A percentile compares a stretch with the other conserved stretches of the same genome.
These are phyloP conservation scores for Stramenopiles sp. DNA, from an alignment of 352 stramenopile genomes.

Conservation along the genomic window DNA sequence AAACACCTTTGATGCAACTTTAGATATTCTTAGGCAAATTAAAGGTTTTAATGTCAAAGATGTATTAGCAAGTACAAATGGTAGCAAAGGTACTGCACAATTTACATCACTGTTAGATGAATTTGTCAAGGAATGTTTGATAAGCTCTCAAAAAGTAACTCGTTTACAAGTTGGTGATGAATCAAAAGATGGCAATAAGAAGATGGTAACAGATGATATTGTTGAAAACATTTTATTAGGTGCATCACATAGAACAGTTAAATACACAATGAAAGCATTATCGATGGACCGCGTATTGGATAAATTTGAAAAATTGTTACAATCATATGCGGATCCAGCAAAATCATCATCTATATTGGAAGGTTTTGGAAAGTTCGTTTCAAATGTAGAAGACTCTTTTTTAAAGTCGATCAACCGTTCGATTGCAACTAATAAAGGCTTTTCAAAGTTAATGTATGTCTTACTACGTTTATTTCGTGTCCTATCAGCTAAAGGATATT, in stretches of 20 bases:
- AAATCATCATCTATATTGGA: neutral
- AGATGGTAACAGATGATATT: too few species aligned
- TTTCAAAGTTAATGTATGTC: conserved; percentile 84
- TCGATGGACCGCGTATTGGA: neutral
- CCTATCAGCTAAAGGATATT: conserved; percentile 86
- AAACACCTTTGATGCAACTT: neutral
- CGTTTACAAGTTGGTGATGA: too few species aligned
- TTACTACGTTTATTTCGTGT: conserved; percentile 82
- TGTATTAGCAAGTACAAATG: too few species aligned
- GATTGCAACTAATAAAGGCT: conserved; percentile 57
- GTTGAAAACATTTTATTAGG: too few species aligned
- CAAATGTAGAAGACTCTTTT: neutral
- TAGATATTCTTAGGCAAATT: neutral
- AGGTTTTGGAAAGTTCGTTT: neutral
- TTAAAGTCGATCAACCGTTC: neutral
- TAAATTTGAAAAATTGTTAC: neutral
- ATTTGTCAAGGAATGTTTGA: too few species aligned
- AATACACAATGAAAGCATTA: neutral
- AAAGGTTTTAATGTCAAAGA: neutral
- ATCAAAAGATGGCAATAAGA: too few species aligned
- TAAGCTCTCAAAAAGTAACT: too few species aligned
- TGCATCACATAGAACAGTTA: neutral
- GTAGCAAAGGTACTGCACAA: too few species aligned
- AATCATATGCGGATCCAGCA: neutral
- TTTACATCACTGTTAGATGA: too few species aligned